Conservation (phyloP, 2,329 filamentous ascomycete genomes). For the Neopestalotiopsis clavispora region DNA sequence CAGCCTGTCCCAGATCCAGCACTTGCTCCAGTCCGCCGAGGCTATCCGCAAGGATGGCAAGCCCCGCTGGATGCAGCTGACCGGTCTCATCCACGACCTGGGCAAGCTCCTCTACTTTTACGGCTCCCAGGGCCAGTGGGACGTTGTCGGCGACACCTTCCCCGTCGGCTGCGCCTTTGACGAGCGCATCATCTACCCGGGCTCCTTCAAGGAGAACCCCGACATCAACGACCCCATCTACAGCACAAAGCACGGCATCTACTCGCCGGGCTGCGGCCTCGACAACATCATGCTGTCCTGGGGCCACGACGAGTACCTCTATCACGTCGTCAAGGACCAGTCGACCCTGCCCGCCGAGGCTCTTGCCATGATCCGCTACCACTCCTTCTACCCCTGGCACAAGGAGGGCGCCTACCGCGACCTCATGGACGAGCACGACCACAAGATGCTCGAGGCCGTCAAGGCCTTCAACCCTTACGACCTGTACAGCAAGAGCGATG, state of each 20-base stretch:
- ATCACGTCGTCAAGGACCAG: conserved; percentile 86
- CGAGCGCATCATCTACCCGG: conserved; percentile 78
- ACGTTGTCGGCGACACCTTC: conserved; percentile 88
- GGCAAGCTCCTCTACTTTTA: conserved; percentile 83
- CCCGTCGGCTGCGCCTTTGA: conserved; percentile 79
- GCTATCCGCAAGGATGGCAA: conserved; percentile 86
- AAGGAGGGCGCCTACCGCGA: conserved; percentile 77
- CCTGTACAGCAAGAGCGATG: conserved; percentile 89
- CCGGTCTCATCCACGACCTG: conserved; percentile 78
- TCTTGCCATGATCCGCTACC: conserved; percentile 91
- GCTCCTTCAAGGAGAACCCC: conserved; percentile 78
- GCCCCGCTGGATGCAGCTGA: conserved; percentile 82
- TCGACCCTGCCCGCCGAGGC: conserved; percentile 79
- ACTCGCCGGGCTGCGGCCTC: conserved; percentile 77
- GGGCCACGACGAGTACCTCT: conserved; percentile 89
- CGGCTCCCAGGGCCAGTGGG: conserved; percentile 88
- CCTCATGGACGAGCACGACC: conserved; percentile 84
- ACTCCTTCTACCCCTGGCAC: conserved; percentile 94
- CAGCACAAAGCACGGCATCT: conserved; percentile 79
- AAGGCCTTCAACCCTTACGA: conserved; percentile 91
- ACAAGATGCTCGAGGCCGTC: conserved; percentile 80
- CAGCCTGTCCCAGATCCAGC: conserved; percentile 84
- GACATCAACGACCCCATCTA: conserved; percentile 75
- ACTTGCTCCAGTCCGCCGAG: conserved; percentile 86
- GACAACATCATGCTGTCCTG: conserved; percentile 90